Evolutionary conservation across 192 early-diverging fungal genomes (phyloP).

Genomic region (Linnemannia exigua): DNA sequence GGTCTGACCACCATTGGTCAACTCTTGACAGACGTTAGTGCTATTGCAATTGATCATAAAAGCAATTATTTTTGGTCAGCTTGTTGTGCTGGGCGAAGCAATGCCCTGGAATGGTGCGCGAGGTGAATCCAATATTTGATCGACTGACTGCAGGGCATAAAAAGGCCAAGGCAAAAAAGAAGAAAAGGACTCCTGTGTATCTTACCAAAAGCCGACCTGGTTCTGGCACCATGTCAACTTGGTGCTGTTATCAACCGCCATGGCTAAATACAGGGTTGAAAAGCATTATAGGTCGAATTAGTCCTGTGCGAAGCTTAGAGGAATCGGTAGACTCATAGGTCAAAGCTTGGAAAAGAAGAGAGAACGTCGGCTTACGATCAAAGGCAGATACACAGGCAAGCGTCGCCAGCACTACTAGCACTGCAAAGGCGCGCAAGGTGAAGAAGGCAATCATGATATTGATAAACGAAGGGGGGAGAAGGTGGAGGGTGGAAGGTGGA

Average conservation of each 20-base stretch:
- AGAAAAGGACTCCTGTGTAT: not conserved
- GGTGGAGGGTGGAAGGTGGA: not conserved
- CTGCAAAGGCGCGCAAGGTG: conserved; percentile 14
- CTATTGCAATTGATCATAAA: not conserved
- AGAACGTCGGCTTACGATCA: conserved; percentile 21
- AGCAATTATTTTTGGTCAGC: not conserved
- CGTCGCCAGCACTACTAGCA: not conserved
- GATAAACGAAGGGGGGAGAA: not conserved
- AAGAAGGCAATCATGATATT: conserved; percentile 11
- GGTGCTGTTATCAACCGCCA: conserved; percentile 45
- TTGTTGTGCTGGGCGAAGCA: not conserved
- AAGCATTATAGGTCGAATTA: no score
- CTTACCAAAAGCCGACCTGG: conserved; percentile 52
- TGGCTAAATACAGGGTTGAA: conserved; percentile 7
- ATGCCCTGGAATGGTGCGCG: not conserved
- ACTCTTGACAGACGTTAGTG: conserved; percentile 49
- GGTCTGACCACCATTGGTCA: conserved; percentile 34
- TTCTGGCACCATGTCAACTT: conserved; percentile 53
- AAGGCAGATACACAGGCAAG: conserved; percentile 34
- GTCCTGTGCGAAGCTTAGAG: no score
- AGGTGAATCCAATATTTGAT: not conserved
- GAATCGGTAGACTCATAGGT: no score
- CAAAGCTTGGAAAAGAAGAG: no score
- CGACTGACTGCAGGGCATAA: not conserved
- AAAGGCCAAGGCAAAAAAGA: not conserved